Evolutionary conservation across 306 rosid genomes (phyloP).

Genomic region (Lupinus albus): DNA sequence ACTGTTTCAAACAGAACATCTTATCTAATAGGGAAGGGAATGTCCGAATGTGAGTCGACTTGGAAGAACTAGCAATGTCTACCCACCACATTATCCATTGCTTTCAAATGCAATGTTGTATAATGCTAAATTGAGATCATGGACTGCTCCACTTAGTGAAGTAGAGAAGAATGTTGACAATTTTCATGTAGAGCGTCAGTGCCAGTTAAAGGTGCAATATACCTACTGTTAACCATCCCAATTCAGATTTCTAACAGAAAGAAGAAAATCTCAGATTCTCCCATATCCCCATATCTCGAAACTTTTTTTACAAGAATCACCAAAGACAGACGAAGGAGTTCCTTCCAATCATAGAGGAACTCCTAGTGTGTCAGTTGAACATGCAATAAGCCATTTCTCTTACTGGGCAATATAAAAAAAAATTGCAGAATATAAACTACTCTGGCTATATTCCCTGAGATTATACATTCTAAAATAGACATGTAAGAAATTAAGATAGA

Average conservation of each 20-base stretch:
- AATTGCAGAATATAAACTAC: slow-evolving; percentile 26
- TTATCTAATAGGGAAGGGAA: not conserved
- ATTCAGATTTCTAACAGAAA: slow-evolving; percentile 22
- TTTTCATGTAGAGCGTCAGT: slow-evolving; percentile 7
- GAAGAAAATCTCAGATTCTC: slow-evolving; percentile 17
- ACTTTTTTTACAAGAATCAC: slow-evolving; percentile 24
- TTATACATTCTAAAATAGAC: slow-evolving; percentile 17
- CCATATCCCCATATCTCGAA: not conserved
- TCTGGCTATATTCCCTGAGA: slow-evolving; percentile 8
- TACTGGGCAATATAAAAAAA: not conserved
- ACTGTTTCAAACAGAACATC: slow-evolving; percentile 19
- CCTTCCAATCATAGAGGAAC: slow-evolving; percentile 2
- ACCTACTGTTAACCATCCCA: slow-evolving; percentile 10
- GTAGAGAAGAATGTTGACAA: slow-evolving; percentile 2
- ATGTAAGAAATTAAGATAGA: slow-evolving; percentile 34
- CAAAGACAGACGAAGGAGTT: slow-evolving; percentile 10
- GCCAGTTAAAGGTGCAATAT: not conserved
- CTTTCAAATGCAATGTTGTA: slow-evolving; percentile 13
- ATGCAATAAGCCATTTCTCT: slow-evolving; percentile 22
- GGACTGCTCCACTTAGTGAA: not conserved
- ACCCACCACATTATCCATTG: not conserved
- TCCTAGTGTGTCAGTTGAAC: not conserved
- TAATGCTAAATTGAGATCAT: slow-evolving; percentile 18
- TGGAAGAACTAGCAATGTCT: slow-evolving; percentile 26
- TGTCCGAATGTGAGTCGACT: not conserved